These are phyloP conservation scores for Volvariella volvacea DNA, from an alignment of 1,284 basidiomycete species.

Conservation along the genomic window DNA sequence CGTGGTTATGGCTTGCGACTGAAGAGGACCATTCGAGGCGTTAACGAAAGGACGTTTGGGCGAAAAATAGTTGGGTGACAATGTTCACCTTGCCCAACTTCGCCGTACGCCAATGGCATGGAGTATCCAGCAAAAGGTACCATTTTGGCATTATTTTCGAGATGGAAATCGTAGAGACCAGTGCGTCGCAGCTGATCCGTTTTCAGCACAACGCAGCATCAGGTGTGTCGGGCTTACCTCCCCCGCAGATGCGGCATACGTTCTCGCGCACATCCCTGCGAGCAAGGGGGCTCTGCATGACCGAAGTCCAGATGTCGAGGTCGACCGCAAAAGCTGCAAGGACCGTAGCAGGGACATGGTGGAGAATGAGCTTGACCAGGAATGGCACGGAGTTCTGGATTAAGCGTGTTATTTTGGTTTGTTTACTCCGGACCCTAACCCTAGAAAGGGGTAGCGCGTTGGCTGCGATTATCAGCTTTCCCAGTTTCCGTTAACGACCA, in stretches of 20 bases:
- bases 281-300: not conserved
- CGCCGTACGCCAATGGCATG: constrained; percentile 90
- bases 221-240: not conserved
- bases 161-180: constrained; percentile 87
- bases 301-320: not conserved
- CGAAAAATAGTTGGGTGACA: constrained; percentile 4
- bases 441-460: not conserved
- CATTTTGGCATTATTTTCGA: constrained; percentile 86
- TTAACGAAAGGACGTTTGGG: constrained; percentile 7
- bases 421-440: not conserved
- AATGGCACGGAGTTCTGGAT: no score
- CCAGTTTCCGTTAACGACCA: not conserved
- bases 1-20: constrained; percentile 92
- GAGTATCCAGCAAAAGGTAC: constrained; percentile 93
- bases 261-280: no score
- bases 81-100: constrained; percentile 69
- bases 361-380: no score
- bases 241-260: not conserved
- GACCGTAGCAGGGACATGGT: no score
- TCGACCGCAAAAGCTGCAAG: not conserved
- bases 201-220: not conserved
- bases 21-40: constrained; percentile 4
- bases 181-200: constrained; percentile 49
- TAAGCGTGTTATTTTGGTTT: not conserved
- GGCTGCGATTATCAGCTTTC: not conserved